Conservation (phyloP, 176 grass and related monocot genomes). For the Hyparrhenia diplandra region DNA sequence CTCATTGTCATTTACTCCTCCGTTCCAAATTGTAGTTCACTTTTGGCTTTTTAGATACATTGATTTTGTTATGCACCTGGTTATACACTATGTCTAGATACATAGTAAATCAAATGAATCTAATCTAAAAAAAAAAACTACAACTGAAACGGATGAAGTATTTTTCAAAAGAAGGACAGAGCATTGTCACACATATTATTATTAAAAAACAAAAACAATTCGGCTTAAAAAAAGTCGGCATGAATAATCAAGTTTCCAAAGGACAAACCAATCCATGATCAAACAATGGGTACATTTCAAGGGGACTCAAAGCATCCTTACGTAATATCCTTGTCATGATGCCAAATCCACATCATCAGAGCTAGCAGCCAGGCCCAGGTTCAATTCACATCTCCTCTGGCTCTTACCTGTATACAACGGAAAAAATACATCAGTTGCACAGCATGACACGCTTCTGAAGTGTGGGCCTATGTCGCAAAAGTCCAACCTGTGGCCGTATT, state of each 20-base stretch:
- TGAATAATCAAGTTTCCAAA: not conserved
- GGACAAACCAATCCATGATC: not conserved
- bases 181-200: no score
- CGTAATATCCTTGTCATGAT: not conserved
- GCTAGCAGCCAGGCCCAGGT: not conserved
- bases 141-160: no score
- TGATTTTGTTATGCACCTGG: no score
- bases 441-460: not conserved
- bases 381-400: not conserved
- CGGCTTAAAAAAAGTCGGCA: no score
- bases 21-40: no score
- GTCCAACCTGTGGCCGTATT: constrained; percentile 8
- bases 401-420: not conserved
- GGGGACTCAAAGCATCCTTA: not conserved
- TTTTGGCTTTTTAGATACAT: no score
- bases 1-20: not conserved
- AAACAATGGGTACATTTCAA: not conserved
- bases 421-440: not conserved
- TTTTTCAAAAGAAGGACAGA: no score
- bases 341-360: not conserved
- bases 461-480: not conserved
- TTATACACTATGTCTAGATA: no score
- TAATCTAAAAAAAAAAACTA: no score
- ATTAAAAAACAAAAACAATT: not conserved
- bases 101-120: no score